Base-by-base conservation (phyloP, 345 rosid genomes). In the Dipteronia sinensis region DNA sequence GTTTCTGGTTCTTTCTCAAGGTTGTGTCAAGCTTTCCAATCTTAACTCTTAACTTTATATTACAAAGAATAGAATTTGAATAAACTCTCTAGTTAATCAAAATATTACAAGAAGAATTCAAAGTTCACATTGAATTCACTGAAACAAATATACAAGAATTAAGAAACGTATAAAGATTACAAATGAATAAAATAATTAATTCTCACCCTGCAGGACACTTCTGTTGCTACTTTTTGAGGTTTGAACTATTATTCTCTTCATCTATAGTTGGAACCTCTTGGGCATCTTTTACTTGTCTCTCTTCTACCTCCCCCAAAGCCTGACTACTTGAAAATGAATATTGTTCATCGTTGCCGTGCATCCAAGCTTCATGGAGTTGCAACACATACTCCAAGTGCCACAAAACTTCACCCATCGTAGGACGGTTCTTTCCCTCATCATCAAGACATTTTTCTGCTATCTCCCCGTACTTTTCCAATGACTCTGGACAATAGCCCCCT, bases 371-470 rank as follows among this genome's bases (percentile, higher is more conserved):
- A 15, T 95, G 97, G 79, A 95, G 86, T 76, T 93, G 98, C 86
- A 90, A 80, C n/a, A 88, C 95, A 67, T 88, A 93, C 82, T 92
- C 98, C 86, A 95, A 85, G 55, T 92, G 92, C 98, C 98, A 95
- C 27, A 95, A 13, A 29, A 90, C 93, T 71, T 95, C 98, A 49
- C 98, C 98, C 98, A 95, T 92, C 44, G 90, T 87, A 0, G 98
- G 98, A 73, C 94, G 92, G 79, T 82, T 85, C 92, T 78, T 95
- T 64, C 98, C 97, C 71, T 92, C 97, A 9, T 93, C 97, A 0
- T 86, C 91, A 15, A 95, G 91, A 61, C 98, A 95, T 77, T 95
- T 95, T 84, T 90, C 98, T 2, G 94, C 97, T 81, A 93, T 93
- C 90, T 93, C 95, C 34, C 94, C 95, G 46, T 86, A 93, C 89